phyloP scores from a whole-genome alignment of 202 grass and related monocot species.

The Zoysia matrella region DNA sequence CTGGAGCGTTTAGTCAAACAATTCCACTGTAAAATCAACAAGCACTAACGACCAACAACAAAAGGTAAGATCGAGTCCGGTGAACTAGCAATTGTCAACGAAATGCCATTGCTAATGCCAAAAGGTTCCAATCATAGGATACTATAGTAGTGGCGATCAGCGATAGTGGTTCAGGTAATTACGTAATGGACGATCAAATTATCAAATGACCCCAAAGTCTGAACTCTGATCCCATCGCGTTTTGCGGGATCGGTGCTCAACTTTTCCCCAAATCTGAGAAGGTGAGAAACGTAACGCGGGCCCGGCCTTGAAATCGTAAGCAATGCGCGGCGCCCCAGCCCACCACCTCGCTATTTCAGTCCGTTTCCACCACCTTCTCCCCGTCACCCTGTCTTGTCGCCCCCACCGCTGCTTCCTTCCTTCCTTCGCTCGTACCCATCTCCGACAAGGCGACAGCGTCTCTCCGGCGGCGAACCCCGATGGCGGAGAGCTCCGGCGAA shows the following conservation, averaged over 20 bases:
- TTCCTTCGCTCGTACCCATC: neutral
- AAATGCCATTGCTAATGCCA: neutral
- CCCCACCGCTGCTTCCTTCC: constrained; percentile 9
- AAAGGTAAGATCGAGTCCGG: neutral
- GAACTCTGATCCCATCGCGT: neutral
- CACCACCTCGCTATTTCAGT: constrained; percentile 51
- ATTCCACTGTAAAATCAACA: neutral
- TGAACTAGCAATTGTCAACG: neutral
- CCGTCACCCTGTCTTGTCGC: constrained; percentile 1
- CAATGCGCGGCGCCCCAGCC: constrained; percentile 38
- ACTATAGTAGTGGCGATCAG: neutral
- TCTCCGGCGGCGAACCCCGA: constrained; percentile 34
- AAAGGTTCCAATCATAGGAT: neutral
- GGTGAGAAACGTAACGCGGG: constrained; percentile 49
- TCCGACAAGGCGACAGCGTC: constrained; percentile 8
- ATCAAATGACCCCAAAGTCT: constrained; percentile 11
- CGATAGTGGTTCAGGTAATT: neutral
- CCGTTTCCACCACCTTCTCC: constrained; percentile 10
- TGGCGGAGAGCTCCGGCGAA: constrained; percentile 46
- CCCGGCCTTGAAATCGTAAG: constrained; percentile 55
- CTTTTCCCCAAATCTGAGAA: constrained; percentile 21
- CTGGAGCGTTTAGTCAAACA: neutral
- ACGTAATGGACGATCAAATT: neutral
- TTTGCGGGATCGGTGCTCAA: constrained; percentile 22
- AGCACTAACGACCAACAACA: neutral